phyloP scores from a whole-genome alignment of 73 alveolate species.

The Tetrahymena thermophila region DNA sequence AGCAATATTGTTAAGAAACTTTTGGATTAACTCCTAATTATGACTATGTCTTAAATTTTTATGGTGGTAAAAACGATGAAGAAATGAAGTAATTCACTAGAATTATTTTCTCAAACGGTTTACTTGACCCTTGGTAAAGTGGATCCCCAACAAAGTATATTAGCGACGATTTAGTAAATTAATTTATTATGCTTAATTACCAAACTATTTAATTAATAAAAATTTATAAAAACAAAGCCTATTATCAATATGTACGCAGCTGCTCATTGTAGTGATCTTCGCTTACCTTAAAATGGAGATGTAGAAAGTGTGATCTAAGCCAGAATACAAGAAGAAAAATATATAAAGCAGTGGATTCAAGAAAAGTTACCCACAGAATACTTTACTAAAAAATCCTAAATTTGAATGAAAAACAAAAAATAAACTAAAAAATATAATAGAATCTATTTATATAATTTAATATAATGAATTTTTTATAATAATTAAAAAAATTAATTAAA shows the following conservation, averaged over 20 bases:
- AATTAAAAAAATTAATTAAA: no score
- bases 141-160: background rate
- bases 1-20: constrained; percentile 9
- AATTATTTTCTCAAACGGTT: constrained; percentile 52
- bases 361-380: background rate
- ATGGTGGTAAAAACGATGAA: constrained; percentile 48
- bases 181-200: no score
- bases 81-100: constrained; percentile 11
- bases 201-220: no score
- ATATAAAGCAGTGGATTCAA: no score
- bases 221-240: background rate
- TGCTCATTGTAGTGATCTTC: background rate
- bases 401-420: no score
- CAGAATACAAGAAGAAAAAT: background rate
- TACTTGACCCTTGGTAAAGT: constrained; percentile 54
- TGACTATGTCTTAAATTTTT: constrained; percentile 36
- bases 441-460: no score
- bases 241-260: background rate
- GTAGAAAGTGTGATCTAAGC: background rate
- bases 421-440: no score
- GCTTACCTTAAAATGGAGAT: background rate
- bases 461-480: no score
- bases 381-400: no score
- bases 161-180: background rate
- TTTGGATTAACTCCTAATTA: constrained; percentile 46